Evolutionary conservation across 2,329 filamentous ascomycete species (phyloP), one percentile per base, ranked within the genome.

Genomic region (Alternaria sp.): DNA sequence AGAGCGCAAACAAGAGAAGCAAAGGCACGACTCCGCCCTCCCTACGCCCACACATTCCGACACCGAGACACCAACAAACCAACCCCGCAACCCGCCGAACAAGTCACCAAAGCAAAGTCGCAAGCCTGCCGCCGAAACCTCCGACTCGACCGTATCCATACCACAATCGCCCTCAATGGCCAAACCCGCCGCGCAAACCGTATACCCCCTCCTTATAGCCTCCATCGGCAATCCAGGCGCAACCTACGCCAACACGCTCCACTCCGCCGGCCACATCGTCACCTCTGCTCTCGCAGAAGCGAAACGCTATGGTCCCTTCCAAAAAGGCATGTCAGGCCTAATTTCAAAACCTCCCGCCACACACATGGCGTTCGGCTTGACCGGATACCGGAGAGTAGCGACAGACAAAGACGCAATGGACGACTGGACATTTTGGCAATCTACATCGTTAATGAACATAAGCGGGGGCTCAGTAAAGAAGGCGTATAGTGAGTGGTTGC

Each of bases 261-360:
- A 98, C 81, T 94, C 90, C 23, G 93, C 93, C 13, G 96, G 94
- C 11, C 95, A 98, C 82, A 87, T 89, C 59, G 87, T 93, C 49
- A 87, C 97, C 68, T 83, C 87, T 57, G 66, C 71, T 54, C 68
- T 77, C 55, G 56, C 68, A 0, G 40, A 47, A 4, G 66, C 66
- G 4, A 77, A 77, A 44, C 45, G 32, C 62, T 82, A 71, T 68
- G 68, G 60, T 57, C 77, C 73, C 57, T 78, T 77, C 54, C 63
- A 64, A 12, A 73, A 72, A 19, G 73, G 73, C 0, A 68, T 78
- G 21, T 73, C 69, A 6, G 78, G 78, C 17, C 68, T 75, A 8
- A 70, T 78, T 5, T 67, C 76, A 2, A 66, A 65, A 0, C 76
- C 77, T 0, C 68, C 73, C 57, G 70, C 71, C 57, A 74, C 70